phyloP scores from a whole-genome alignment of 2,329 filamentous ascomycete genomes.

The Claviceps purpurea region DNA sequence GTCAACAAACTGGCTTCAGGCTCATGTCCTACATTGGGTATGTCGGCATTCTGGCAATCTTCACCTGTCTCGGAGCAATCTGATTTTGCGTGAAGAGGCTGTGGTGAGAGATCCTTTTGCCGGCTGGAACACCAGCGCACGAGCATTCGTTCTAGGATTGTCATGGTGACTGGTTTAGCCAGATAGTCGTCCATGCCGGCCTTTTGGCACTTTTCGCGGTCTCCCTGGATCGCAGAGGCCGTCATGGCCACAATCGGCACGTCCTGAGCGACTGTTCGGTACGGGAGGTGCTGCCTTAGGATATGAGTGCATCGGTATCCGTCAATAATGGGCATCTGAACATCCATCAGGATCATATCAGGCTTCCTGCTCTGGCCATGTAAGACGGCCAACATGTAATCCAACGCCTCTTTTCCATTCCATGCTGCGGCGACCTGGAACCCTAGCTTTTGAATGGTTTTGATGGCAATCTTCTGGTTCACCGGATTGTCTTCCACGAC shows the following conservation, averaged over 20 bases:
- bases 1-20: slow-evolving; percentile 10
- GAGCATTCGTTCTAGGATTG: slow-evolving; percentile 56
- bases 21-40: slow-evolving; percentile 23
- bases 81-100: slow-evolving; percentile 19
- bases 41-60: slow-evolving; percentile 28
- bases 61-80: slow-evolving; percentile 34
- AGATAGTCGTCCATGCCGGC: slow-evolving; percentile 69
- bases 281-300: slow-evolving; percentile 54
- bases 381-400: slow-evolving; percentile 50
- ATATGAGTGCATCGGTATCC: slow-evolving; percentile 67
- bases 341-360: slow-evolving; percentile 67
- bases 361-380: slow-evolving; percentile 41
- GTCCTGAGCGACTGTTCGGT: slow-evolving; percentile 42
- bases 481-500: slow-evolving; percentile 71
- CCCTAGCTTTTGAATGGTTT: slow-evolving; percentile 59
- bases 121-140: slow-evolving; percentile 47
- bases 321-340: slow-evolving; percentile 65
- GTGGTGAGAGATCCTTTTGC: slow-evolving; percentile 12
- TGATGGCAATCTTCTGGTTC: slow-evolving; percentile 64
- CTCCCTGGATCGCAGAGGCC: slow-evolving; percentile 63
- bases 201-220: slow-evolving; percentile 58
- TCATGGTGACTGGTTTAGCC: slow-evolving; percentile 58
- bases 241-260: slow-evolving; percentile 76
- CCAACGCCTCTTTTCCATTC: slow-evolving; percentile 68
- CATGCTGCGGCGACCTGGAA: slow-evolving; percentile 59